Conservation (phyloP, 768 basidiomycete species). For the Suillus spraguei region DNA sequence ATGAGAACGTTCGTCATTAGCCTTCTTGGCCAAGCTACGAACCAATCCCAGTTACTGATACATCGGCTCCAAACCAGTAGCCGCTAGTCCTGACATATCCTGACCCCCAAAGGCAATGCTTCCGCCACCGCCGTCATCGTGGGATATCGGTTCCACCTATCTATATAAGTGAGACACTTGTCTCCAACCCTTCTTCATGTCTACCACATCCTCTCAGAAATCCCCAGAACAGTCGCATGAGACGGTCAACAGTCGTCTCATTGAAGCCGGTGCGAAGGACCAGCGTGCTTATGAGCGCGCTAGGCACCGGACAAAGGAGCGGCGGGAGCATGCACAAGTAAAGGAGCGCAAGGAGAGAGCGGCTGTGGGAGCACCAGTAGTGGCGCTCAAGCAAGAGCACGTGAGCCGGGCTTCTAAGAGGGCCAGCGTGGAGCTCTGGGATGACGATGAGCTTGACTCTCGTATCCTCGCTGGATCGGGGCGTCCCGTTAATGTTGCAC, state of each 20-base stretch:
- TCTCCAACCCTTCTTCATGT: slow-evolving; percentile 22
- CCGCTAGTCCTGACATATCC: neutral
- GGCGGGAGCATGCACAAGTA: slow-evolving; percentile 31
- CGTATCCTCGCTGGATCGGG: neutral
- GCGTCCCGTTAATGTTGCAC: neutral
- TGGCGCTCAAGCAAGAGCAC: slow-evolving; percentile 22
- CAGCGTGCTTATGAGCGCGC: slow-evolving; percentile 36
- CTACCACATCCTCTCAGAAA: slow-evolving; percentile 29
- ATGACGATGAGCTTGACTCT: slow-evolving; percentile 23
- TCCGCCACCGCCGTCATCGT: slow-evolving; percentile 16
- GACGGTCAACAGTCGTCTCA: slow-evolving; percentile 17
- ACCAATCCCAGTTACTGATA: neutral
- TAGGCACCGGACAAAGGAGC: slow-evolving; percentile 35
- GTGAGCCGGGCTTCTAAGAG: slow-evolving; percentile 24
- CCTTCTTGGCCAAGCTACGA: neutral
- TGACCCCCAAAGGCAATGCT: neutral
- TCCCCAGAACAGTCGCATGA: slow-evolving; percentile 25
- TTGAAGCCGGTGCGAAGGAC: slow-evolving; percentile 26
- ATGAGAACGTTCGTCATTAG: slow-evolving; percentile 21
- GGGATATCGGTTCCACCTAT: slow-evolving; percentile 11
- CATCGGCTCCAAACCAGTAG: neutral
- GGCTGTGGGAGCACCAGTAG: slow-evolving; percentile 13
- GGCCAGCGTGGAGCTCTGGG: slow-evolving; percentile 33
- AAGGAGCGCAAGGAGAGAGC: slow-evolving; percentile 36
- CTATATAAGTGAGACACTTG: slow-evolving; percentile 33